Evolutionary conservation across 352 stramenopile genomes (phyloP).

Genomic region (Proteromonas lacertae): DNA sequence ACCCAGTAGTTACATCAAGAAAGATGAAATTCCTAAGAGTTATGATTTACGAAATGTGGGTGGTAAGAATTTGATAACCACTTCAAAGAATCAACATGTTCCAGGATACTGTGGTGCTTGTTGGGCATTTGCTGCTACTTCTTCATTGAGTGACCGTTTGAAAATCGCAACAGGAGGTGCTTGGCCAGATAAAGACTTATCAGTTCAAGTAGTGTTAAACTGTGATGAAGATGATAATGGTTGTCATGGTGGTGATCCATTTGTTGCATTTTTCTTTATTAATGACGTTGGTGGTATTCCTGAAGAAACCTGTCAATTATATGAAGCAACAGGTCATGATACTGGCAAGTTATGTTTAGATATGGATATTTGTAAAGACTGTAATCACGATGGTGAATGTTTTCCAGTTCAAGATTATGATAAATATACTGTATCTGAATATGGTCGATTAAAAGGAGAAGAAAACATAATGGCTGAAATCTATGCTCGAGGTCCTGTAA

Average conservation of each 20-base stretch:
- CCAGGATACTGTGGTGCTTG: slow-evolving; percentile 21
- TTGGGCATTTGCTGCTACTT: slow-evolving; percentile 31
- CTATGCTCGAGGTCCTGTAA: slow-evolving; percentile 44
- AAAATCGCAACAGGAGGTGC: slow-evolving; percentile 1
- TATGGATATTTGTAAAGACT: no score
- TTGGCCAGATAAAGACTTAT: not conserved
- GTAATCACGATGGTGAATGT: no score
- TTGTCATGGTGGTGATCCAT: slow-evolving; percentile 2
- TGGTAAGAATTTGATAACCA: not conserved
- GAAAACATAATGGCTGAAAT: slow-evolving; percentile 60
- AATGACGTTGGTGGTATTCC: slow-evolving; percentile 48
- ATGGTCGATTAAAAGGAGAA: slow-evolving; percentile 32
- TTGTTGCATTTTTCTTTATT: slow-evolving; percentile 25
- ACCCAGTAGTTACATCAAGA: not conserved
- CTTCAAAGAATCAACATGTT: not conserved
- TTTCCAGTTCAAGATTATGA: slow-evolving; percentile 28
- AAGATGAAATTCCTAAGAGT: not conserved
- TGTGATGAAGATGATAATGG: slow-evolving; percentile 4
- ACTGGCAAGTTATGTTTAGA: no score
- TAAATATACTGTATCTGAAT: slow-evolving; percentile 48
- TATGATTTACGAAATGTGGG: not conserved
- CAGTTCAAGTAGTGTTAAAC: slow-evolving; percentile 3
- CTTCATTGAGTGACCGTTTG: slow-evolving; percentile 5
- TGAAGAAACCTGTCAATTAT: slow-evolving; percentile 54
- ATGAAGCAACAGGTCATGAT: slow-evolving; percentile 15